Percentiles rank a stretch among this genome's conserved stretches.
Conservation (phyloP, 2,329 filamentous ascomycete species). For the Dichotomopilus funicola region DNA sequence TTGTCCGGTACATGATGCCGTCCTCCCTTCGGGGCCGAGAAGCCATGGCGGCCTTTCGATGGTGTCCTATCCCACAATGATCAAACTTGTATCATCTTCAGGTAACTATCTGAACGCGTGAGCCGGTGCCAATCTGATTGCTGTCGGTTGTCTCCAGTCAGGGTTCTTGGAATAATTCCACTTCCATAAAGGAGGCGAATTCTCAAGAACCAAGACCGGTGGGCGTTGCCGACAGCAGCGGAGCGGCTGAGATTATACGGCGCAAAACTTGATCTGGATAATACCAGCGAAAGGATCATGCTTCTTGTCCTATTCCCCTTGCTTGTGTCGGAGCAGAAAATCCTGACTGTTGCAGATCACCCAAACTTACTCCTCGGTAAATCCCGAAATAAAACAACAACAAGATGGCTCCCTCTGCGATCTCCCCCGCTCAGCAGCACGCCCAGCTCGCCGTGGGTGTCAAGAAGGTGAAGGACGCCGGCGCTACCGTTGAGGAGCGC, state of each 20-base stretch:
- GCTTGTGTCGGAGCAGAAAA: slow-evolving; percentile 29
- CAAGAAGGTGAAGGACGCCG: slow-evolving; percentile 34
- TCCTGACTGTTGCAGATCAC: slow-evolving; percentile 23
- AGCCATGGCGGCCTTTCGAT: slow-evolving; percentile 21
- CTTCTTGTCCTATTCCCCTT: slow-evolving; percentile 46
- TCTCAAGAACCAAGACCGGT: neutral
- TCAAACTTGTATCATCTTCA: slow-evolving; percentile 24
- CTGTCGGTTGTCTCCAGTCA: neutral
- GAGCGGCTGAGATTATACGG: slow-evolving; percentile 35
- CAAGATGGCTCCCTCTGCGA: slow-evolving; percentile 70
- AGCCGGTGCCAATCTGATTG: slow-evolving; percentile 29
- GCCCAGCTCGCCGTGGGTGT: slow-evolving; percentile 42
- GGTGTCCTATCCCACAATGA: slow-evolving; percentile 21
- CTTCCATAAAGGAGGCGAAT: no score
- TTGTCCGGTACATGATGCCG: slow-evolving; percentile 14
- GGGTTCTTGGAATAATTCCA: neutral
- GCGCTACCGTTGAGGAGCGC: slow-evolving; percentile 28
- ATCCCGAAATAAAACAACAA: slow-evolving; percentile 10
- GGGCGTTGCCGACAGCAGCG: slow-evolving; percentile 4
- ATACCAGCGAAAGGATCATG: slow-evolving; percentile 91
- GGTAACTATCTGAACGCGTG: slow-evolving; percentile 31
- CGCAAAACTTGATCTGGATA: slow-evolving; percentile 36
- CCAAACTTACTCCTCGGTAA: neutral
- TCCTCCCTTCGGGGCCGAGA: slow-evolving; percentile 1
- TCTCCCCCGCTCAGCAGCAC: slow-evolving; percentile 46